These are phyloP conservation scores for Phytophthora uliginosa DNA, from an alignment of 352 stramenopile genomes.

Conservation along the genomic window DNA sequence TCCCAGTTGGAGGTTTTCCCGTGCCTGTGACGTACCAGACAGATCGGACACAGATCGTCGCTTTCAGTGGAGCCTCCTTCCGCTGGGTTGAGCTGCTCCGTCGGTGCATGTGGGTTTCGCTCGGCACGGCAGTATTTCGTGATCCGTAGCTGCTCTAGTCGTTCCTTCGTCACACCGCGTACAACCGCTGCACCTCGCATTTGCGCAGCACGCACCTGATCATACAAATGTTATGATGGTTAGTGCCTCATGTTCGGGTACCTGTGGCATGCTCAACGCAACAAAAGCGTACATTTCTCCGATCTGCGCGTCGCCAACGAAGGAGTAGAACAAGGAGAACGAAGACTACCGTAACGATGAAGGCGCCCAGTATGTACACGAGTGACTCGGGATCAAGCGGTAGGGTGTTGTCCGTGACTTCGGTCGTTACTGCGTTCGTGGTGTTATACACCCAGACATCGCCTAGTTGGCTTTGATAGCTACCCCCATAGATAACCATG, in stretches of 20 bases:
- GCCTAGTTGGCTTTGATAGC: constrained; percentile 72
- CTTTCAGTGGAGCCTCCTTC: constrained; percentile 27
- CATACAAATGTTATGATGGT: not conserved
- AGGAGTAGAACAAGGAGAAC: constrained; percentile 70
- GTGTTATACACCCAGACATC: constrained; percentile 84
- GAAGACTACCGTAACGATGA: constrained; percentile 72
- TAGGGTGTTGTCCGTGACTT: constrained; percentile 30
- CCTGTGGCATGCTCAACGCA: not conserved
- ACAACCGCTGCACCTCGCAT: constrained; percentile 49
- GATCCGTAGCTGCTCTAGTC: constrained; percentile 69
- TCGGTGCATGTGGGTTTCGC: constrained; percentile 30
- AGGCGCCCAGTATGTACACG: constrained; percentile 75
- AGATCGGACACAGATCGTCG: constrained; percentile 82
- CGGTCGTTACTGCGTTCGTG: constrained; percentile 41
- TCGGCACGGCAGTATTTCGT: constrained; percentile 69
- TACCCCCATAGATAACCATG: constrained; percentile 79
- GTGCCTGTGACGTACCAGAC: constrained; percentile 53
- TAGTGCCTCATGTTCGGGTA: not conserved
- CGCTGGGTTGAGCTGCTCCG: constrained; percentile 6
- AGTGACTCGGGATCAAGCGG: constrained; percentile 73
- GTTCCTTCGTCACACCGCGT: constrained; percentile 67
- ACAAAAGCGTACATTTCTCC: constrained; percentile 57
- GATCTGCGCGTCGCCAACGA: constrained; percentile 71
- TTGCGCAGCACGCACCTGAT: constrained; percentile 61
- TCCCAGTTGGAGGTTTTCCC: not conserved